Percentiles rank a stretch among this genome's conserved stretches.
phyloP scores from a whole-genome alignment of 148 eudicot genomes.

The Polygonum aviculare region DNA sequence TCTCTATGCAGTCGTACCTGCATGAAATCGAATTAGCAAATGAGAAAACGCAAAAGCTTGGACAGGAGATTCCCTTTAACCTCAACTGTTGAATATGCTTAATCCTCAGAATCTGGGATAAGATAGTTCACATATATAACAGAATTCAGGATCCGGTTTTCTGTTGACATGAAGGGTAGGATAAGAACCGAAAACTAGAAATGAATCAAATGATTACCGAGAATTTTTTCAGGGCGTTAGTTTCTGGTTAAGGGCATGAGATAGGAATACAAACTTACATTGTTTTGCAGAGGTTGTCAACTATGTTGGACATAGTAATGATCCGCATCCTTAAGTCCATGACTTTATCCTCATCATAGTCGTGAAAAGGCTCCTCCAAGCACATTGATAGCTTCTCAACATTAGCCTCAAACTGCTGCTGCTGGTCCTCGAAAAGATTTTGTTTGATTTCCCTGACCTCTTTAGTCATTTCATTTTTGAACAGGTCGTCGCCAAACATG shows the following conservation, averaged over 20 bases:
- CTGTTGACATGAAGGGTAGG: too few species aligned
- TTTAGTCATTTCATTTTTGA: conserved; percentile 51
- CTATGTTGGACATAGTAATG: conserved; percentile 34
- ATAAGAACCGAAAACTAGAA: too few species aligned
- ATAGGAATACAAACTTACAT: conserved; percentile 35
- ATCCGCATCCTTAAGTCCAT: conserved; percentile 38
- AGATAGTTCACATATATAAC: too few species aligned
- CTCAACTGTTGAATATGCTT: not conserved
- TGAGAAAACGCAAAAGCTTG: not conserved
- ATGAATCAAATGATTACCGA: too few species aligned
- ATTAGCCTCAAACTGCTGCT: conserved; percentile 69
- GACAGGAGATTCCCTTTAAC: not conserved
- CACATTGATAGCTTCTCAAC: conserved; percentile 63
- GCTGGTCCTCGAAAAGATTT: conserved; percentile 68
- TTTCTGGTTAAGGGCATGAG: not conserved
- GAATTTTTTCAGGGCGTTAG: too few species aligned
- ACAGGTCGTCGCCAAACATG: conserved; percentile 71
- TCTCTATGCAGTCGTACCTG: conserved; percentile 74
- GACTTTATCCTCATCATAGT: conserved; percentile 29
- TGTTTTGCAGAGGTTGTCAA: conserved; percentile 50
- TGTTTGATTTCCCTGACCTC: conserved; percentile 45
- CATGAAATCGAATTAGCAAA: conserved; percentile 1
- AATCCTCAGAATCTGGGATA: not conserved
- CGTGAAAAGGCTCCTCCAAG: conserved; percentile 51
- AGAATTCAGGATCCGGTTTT: too few species aligned